These are phyloP conservation scores for Wickerhamomyces chaumierensis DNA, from an alignment of 805 yeast genomes.

Conservation along the genomic window DNA sequence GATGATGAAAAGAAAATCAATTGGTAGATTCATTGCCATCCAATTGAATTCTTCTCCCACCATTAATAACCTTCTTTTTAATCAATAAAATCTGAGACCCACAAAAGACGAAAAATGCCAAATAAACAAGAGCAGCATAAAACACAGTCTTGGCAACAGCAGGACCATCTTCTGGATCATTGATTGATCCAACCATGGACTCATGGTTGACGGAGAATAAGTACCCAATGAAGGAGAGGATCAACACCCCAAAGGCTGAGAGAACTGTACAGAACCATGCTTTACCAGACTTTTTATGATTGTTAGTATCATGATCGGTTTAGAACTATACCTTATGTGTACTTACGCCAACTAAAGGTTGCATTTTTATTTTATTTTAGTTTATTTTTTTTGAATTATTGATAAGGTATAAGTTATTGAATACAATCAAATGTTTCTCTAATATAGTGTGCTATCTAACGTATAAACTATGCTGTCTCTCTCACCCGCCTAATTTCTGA, in stretches of 20 bases:
- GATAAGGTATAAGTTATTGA: too few relatives aligned
- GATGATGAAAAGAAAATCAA: too few relatives aligned
- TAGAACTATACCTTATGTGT: too few relatives aligned
- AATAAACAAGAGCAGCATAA: slow-evolving; percentile 79
- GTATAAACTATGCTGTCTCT: too few relatives aligned
- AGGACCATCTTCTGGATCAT: slow-evolving; percentile 86
- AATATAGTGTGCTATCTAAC: too few relatives aligned
- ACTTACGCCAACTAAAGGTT: too few relatives aligned
- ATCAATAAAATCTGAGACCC: slow-evolving; percentile 70
- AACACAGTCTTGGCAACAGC: slow-evolving; percentile 89
- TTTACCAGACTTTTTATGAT: slow-evolving; percentile 43
- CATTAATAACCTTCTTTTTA: slow-evolving; percentile 18
- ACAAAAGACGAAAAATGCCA: slow-evolving; percentile 74
- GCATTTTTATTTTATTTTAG: too few relatives aligned
- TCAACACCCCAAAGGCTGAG: slow-evolving; percentile 86
- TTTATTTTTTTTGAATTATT: too few relatives aligned
- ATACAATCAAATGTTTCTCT: too few relatives aligned
- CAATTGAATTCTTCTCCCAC: background rate
- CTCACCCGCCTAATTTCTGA: too few relatives aligned
- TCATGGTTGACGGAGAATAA: slow-evolving; percentile 76
- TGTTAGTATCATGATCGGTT: too few relatives aligned
- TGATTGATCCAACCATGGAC: slow-evolving; percentile 83
- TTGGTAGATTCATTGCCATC: background rate
- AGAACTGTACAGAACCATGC: slow-evolving; percentile 95
- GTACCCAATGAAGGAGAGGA: slow-evolving; percentile 73